Conservation (phyloP, 768 basidiomycete genomes). For the Leucocoprinus leucothites region DNA sequence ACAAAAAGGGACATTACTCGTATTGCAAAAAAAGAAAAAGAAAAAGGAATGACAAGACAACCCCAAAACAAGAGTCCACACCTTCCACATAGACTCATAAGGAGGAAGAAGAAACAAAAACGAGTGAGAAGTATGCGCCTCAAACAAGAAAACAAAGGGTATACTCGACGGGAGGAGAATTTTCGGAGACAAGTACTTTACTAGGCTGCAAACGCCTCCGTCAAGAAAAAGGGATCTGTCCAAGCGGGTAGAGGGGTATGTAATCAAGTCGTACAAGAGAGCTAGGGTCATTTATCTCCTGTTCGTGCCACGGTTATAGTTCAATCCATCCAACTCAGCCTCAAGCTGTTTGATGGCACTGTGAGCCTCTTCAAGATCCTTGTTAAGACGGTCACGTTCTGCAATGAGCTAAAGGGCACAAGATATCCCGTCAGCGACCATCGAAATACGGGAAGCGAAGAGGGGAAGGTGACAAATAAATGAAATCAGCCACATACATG, state of each 20-base stretch:
- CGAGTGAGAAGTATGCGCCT: neutral
- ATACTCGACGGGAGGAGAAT: neutral
- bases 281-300: constrained; percentile 45
- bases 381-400: constrained; percentile 98
- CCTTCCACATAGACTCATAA: neutral
- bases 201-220: too few relatives aligned
- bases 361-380: constrained; percentile 93
- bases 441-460: too few relatives aligned
- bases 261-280: constrained; percentile 4
- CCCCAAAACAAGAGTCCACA: neutral
- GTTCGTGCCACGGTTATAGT: constrained; percentile 72
- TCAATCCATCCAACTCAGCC: constrained; percentile 85
- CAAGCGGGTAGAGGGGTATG: neutral
- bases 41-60: neutral
- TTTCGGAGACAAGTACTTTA: too few relatives aligned
- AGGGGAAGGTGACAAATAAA: neutral
- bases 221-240: too few relatives aligned
- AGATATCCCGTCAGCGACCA: constrained; percentile 12
- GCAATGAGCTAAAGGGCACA: constrained; percentile 75
- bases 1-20: neutral
- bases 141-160: neutral
- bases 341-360: constrained; percentile 90
- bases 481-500: constrained; percentile 57
- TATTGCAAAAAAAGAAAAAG: too few relatives aligned
- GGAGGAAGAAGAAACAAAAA: neutral